phyloP scores from a whole-genome alignment of 768 basidiomycete species.

The Russula ochroleuca region DNA sequence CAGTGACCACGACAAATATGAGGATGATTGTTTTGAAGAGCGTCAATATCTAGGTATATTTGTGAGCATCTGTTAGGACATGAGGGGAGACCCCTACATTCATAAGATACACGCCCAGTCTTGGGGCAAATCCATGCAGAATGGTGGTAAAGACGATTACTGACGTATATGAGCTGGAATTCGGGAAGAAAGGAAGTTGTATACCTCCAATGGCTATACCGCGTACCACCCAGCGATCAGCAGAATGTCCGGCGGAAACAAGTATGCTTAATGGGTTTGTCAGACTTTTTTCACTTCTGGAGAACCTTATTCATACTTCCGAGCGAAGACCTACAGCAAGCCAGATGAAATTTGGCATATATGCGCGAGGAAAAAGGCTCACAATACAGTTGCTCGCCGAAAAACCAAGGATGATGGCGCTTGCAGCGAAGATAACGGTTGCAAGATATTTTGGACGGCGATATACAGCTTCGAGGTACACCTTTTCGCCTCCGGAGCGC shows the following conservation, averaged over 20 bases:
- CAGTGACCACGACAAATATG: conserved; percentile 50
- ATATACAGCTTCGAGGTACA: conserved; percentile 56
- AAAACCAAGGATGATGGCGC: conserved; percentile 45
- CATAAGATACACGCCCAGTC: conserved; percentile 47
- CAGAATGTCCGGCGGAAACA: conserved; percentile 40
- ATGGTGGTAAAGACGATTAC: conserved; percentile 50
- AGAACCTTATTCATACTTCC: conserved; percentile 26
- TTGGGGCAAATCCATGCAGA: conserved; percentile 50
- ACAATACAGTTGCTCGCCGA: conserved; percentile 48
- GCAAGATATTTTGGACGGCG: conserved; percentile 44
- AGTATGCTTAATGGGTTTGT: conserved; percentile 41
- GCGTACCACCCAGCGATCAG: conserved; percentile 48
- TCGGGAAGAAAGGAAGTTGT: conserved; percentile 6
- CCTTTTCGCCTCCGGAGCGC: conserved; percentile 59
- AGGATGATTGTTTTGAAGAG: conserved; percentile 54
- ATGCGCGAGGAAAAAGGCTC: conserved; percentile 26
- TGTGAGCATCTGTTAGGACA: neutral
- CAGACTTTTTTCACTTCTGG: neutral
- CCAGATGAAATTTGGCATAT: neutral
- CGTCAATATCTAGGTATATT: conserved; percentile 40
- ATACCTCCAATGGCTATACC: conserved; percentile 57
- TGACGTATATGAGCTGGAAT: conserved; percentile 24
- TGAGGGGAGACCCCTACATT: conserved; percentile 38
- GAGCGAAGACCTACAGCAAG: conserved; percentile 33
- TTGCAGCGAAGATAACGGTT: conserved; percentile 47